phyloP scores from a whole-genome alignment of 768 basidiomycete genomes.

The Mycena chlorophos region DNA sequence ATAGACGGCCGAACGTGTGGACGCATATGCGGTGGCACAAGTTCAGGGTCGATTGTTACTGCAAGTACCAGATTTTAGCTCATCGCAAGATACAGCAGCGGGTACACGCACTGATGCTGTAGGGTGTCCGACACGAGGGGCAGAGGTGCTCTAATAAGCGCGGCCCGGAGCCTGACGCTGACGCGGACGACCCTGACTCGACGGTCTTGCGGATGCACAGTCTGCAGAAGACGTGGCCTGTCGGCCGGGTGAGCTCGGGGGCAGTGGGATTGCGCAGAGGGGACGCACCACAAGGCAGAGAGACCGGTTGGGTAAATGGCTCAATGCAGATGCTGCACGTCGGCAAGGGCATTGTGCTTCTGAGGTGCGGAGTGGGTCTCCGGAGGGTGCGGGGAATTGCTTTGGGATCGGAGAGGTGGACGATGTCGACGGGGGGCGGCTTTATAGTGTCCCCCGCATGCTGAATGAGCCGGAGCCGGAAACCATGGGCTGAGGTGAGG shows the following conservation, averaged over 20 bases:
- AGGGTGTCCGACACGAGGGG: constrained; percentile 57
- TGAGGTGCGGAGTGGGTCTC: no score
- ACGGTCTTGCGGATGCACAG: constrained; percentile 56
- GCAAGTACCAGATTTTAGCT: constrained; percentile 9
- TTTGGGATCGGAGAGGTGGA: no score
- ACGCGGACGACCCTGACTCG: constrained; percentile 28
- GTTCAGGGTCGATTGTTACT: constrained; percentile 49
- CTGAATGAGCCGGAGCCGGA: no score
- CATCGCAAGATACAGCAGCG: constrained; percentile 1
- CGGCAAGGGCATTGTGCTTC: constrained; percentile 40
- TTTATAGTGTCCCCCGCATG: no score
- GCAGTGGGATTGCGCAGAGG: constrained; percentile 3
- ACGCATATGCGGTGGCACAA: constrained; percentile 60
- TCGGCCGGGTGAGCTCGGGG: neutral
- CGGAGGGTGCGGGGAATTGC: no score
- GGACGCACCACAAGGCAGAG: constrained; percentile 67
- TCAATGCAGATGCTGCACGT: constrained; percentile 66
- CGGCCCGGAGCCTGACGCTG: neutral
- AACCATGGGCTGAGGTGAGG: no score
- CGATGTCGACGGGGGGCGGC: no score
- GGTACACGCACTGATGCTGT: constrained; percentile 55
- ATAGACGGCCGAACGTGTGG: constrained; percentile 57
- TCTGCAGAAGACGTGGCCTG: constrained; percentile 68
- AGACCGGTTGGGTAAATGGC: constrained; percentile 52
- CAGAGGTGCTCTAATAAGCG: constrained; percentile 45